phyloP scores from a whole-genome alignment of 331 rosid genomes.

The Spiraea crenata region DNA sequence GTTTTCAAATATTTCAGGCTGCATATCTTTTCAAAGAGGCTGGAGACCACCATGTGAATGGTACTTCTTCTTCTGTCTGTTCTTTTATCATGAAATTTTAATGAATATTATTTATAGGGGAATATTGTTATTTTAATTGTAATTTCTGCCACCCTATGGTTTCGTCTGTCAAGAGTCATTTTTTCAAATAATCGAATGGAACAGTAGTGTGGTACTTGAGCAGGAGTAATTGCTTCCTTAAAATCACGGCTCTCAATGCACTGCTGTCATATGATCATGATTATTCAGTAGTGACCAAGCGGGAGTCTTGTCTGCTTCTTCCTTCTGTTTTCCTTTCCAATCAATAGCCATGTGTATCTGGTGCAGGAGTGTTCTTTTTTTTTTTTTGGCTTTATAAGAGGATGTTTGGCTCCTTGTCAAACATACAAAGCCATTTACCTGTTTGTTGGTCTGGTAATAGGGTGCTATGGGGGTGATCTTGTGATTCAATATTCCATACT shows the following conservation, averaged over 20 bases:
- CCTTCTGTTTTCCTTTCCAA: neutral
- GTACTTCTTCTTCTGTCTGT: slow-evolving; percentile 38
- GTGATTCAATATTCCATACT: neutral
- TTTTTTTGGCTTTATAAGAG: no score
- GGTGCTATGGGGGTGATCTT: neutral
- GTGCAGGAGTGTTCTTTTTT: neutral
- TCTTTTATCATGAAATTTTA: neutral
- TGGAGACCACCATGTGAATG: slow-evolving; percentile 33
- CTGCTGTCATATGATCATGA: neutral
- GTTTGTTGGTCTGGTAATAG: neutral
- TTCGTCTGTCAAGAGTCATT: neutral
- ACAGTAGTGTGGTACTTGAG: neutral
- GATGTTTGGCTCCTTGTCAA: no score
- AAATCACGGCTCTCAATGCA: neutral
- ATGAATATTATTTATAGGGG: neutral
- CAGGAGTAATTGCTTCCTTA: neutral
- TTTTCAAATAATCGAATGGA: neutral
- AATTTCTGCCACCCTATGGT: neutral
- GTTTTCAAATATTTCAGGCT: slow-evolving; percentile 47
- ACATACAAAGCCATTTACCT: neutral
- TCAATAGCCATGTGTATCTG: neutral
- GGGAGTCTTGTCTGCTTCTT: neutral
- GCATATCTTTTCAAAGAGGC: slow-evolving; percentile 76
- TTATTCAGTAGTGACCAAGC: neutral
- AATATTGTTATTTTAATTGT: neutral